Conservation (phyloP, 768 basidiomycete species). For the Panaeolus cyanescens region DNA sequence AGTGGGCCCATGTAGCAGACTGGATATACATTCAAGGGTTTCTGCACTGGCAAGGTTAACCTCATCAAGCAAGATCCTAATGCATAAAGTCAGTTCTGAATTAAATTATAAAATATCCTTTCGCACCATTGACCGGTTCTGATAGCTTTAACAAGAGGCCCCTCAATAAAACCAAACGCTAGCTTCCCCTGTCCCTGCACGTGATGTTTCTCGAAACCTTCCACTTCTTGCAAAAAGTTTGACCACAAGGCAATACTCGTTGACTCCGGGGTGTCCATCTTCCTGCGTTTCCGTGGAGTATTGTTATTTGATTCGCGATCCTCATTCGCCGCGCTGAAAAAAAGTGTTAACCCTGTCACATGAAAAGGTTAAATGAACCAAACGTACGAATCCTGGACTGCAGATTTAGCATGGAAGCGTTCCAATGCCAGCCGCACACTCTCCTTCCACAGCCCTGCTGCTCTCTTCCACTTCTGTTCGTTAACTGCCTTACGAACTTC, state of each 20-base stretch:
- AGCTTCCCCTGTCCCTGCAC: constrained; percentile 88
- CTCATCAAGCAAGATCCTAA: constrained; percentile 93
- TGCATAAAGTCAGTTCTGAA: constrained; percentile 3
- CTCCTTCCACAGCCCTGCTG: constrained; percentile 83
- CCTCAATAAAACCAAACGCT: constrained; percentile 94
- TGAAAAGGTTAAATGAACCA: background rate
- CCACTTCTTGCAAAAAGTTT: constrained; percentile 64
- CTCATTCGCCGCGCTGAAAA: constrained; percentile 8
- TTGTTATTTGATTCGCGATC: constrained; percentile 26
- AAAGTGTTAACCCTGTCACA: background rate
- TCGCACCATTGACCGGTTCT: constrained; percentile 88
- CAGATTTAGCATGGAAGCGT: constrained; percentile 44
- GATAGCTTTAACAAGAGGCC: constrained; percentile 90
- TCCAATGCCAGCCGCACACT: constrained; percentile 69
- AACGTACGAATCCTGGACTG: constrained; percentile 27
- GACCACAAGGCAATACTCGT: constrained; percentile 63
- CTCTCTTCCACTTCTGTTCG: constrained; percentile 85
- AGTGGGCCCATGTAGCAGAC: constrained; percentile 81
- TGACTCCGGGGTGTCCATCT: constrained; percentile 45
- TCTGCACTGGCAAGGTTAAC: constrained; percentile 94
- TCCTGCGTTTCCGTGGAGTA: constrained; percentile 70
- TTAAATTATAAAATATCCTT: background rate
- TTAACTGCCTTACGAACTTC: constrained; percentile 79
- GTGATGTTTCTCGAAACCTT: constrained; percentile 86
- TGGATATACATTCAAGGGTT: constrained; percentile 89